A percentile compares a stretch with the other conserved stretches of the same genome.
phyloP scores from a whole-genome alignment of 108 stramenopile species.

The Skeletonema menzelii region DNA sequence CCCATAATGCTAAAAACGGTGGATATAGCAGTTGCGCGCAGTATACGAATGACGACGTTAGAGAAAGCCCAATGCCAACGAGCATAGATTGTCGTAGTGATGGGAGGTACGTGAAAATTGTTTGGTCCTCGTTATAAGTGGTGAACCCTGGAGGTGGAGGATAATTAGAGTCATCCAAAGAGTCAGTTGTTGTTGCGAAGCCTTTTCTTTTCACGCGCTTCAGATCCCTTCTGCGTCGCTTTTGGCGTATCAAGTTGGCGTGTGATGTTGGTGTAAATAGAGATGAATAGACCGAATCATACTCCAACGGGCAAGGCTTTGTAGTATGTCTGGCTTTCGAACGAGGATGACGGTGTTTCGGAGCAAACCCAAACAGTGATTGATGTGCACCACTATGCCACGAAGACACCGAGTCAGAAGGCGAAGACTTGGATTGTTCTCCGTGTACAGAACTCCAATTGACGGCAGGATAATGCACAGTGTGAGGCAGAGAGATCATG shows the following conservation, averaged over 20 bases:
- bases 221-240: not conserved
- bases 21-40: constrained; percentile 48
- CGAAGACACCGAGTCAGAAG: not conserved
- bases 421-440: constrained; percentile 1
- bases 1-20: constrained; percentile 38
- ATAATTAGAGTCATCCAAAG: constrained; percentile 10
- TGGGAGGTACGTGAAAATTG: constrained; percentile 25
- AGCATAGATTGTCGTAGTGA: constrained; percentile 41
- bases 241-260: constrained; percentile 4
- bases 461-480: constrained; percentile 23
- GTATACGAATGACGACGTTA: constrained; percentile 39
- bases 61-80: constrained; percentile 38
- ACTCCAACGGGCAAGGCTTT: constrained; percentile 42
- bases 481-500: constrained; percentile 47
- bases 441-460: constrained; percentile 10
- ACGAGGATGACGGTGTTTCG: constrained; percentile 17
- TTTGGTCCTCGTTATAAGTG: constrained; percentile 9
- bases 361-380: constrained; percentile 30
- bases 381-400: constrained; percentile 19
- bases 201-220: not conserved
- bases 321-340: constrained; percentile 3
- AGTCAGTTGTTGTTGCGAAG: not conserved
- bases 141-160: constrained; percentile 28
- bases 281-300: constrained; percentile 44
- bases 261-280: constrained; percentile 23